Percentiles rank a stretch among this genome's conserved stretches.
phyloP scores from a whole-genome alignment of 306 rosid genomes.

The Phaseolus lunatus region DNA sequence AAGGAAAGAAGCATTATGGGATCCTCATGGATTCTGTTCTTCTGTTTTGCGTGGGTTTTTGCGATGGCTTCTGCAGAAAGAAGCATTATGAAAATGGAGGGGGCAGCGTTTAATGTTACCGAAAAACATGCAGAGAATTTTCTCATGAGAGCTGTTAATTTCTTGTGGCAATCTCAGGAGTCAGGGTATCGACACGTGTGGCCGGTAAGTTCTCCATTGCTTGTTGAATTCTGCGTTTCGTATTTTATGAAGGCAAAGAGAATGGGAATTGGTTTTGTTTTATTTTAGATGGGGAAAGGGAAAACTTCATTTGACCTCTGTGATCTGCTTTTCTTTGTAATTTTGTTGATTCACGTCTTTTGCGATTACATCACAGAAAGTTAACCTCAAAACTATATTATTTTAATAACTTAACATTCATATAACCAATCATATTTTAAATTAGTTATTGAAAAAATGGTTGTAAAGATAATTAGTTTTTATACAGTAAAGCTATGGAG shows the following conservation, averaged over 20 bases:
- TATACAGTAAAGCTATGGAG: too few species aligned
- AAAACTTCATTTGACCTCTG: not conserved
- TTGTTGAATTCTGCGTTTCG: not conserved
- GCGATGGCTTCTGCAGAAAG: slow-evolving; percentile 71
- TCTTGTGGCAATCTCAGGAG: slow-evolving; percentile 71
- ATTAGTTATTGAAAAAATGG: too few species aligned
- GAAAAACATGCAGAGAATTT: slow-evolving; percentile 34
- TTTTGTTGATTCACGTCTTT: not conserved
- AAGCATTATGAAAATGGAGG: slow-evolving; percentile 51
- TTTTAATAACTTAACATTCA: too few species aligned
- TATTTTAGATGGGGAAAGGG: not conserved
- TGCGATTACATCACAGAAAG: too few species aligned
- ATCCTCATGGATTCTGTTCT: slow-evolving; percentile 55
- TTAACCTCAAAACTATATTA: not conserved
- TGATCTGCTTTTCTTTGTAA: not conserved
- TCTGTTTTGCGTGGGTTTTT: slow-evolving; percentile 49
- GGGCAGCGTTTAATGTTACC: slow-evolving; percentile 46
- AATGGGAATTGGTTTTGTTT: not conserved
- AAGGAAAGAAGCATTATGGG: slow-evolving; percentile 20
- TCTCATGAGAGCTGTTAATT: slow-evolving; percentile 59
- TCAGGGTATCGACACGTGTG: slow-evolving; percentile 76
- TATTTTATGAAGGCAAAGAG: not conserved
- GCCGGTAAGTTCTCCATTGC: slow-evolving; percentile 66
- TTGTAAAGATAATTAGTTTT: too few species aligned
- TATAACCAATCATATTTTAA: too few species aligned